A percentile compares a stretch with the other conserved stretches of the same genome.
Conservation (phyloP, 768 basidiomycete species). For the Polyporus arcularius region DNA sequence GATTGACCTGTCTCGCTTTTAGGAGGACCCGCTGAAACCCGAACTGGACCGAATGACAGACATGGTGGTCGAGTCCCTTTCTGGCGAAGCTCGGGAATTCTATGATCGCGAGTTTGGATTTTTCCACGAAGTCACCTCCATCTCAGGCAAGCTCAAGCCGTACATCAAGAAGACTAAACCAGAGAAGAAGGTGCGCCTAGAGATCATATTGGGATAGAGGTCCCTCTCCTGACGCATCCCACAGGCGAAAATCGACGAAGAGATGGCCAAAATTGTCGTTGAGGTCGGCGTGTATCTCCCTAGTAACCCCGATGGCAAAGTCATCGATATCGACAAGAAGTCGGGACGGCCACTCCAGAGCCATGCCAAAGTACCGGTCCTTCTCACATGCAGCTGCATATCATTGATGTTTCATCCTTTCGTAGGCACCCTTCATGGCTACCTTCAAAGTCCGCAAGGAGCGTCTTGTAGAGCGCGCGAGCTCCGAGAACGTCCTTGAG, state of each 20-base stretch:
- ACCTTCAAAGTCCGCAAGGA: conserved; percentile 98
- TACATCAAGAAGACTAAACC: conserved; percentile 93
- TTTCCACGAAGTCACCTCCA: conserved; percentile 96
- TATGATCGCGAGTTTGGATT: conserved; percentile 95
- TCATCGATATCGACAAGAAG: conserved; percentile 96
- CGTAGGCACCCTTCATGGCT: conserved; percentile 98
- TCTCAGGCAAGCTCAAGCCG: conserved; percentile 96
- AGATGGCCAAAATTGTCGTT: conserved; percentile 94
- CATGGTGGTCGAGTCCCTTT: conserved; percentile 79
- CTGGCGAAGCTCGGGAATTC: conserved; percentile 85
- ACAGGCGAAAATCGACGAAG: conserved; percentile 98
- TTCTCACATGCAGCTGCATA: too few species aligned
- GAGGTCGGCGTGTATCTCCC: conserved; percentile 97
- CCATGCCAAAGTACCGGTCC: conserved; percentile 80
- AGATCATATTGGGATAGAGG: neutral
- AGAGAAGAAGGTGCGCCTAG: conserved; percentile 82
- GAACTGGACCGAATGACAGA: conserved; percentile 85
- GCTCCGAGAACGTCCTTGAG: conserved; percentile 75
- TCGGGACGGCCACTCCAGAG: conserved; percentile 95
- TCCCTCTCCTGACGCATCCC: conserved; percentile 2
- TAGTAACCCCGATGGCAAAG: conserved; percentile 94
- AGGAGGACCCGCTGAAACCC: conserved; percentile 97
- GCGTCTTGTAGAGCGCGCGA: conserved; percentile 59
- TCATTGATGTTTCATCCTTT: neutral
- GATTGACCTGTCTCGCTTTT: conserved; percentile 1